Evolutionary conservation across 2,329 filamentous ascomycete species (phyloP), one percentile per base, ranked within the genome.

Genomic region (Botrytis fragariae): DNA sequence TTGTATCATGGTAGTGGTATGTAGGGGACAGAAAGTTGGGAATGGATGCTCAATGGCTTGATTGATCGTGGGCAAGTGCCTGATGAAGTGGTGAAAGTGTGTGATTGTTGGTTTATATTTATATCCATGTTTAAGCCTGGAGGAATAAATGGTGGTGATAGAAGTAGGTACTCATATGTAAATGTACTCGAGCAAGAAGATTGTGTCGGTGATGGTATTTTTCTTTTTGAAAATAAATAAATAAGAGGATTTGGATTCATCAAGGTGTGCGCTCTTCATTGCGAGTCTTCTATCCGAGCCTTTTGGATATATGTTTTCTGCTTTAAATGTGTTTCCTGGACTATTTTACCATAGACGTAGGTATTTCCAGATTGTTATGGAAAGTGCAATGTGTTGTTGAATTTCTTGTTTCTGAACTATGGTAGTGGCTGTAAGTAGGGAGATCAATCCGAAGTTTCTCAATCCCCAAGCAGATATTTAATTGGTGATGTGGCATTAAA

Each of bases 271-370:
- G 22, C 2, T 51, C 8, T 45, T 9, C 9, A 3, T 22, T 20
- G 22, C 44, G n/a, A 3, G 1, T 6, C n/a, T 25, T 51, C 22
- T 14, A 51, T n/a, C 0, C 14, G 3, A 9, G n/a, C n/a, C 1
- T 14, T 51, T n/a, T 14, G 10, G 4, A 54, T 18, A 18, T 7
- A 3, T 16, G 5, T 54, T 16, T 12, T 54, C 12, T 29, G 12
- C 7, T 0, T n/a, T 7, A n/a, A 0, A 5, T 0, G 25, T n/a
- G 5, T 12, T 54, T 25, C 1, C 1, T 45, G 3, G 9, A 9
- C 1, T n/a, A 1, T 25, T 51, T 4, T n/a, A 51, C 1, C 6
- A n/a, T 4, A 25, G 10, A n/a, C 37, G 8, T 39, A 39, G 10
- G 37, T 45, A 51, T 9, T 12, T 54, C 16, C 3, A 8, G 12